Evolutionary conservation across 129 eudicot species (phyloP).

Genomic region (Chrysanthemum seticuspe): DNA sequence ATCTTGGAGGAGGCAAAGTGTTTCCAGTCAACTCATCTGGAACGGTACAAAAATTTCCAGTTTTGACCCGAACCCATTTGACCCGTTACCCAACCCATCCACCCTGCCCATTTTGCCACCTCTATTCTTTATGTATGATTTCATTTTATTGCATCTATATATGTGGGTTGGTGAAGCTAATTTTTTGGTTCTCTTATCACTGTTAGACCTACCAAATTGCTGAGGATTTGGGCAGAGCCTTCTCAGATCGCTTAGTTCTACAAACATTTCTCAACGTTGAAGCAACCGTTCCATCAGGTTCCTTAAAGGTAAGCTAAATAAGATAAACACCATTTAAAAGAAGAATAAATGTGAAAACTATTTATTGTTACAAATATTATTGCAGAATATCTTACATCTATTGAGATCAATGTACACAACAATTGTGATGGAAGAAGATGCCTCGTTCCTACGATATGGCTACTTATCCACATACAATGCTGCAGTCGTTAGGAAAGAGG

Average conservation of each 20-base stretch:
- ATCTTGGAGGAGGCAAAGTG: background rate
- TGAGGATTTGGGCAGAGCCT: slow-evolving; percentile 96
- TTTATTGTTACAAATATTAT: background rate
- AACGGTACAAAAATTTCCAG: background rate
- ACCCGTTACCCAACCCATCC: background rate
- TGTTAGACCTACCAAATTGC: slow-evolving; percentile 82
- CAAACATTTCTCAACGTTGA: slow-evolving; percentile 72
- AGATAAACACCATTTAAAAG: background rate
- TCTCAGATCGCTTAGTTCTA: slow-evolving; percentile 62
- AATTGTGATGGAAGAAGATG: slow-evolving; percentile 81
- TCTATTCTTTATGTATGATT: background rate
- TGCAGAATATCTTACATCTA: slow-evolving; percentile 67
- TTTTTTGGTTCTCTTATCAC: background rate
- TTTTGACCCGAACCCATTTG: background rate
- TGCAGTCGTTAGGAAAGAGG: slow-evolving; percentile 79
- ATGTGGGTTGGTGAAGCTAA: background rate
- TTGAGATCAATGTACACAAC: slow-evolving; percentile 70
- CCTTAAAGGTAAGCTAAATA: slow-evolving; percentile 58
- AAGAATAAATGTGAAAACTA: background rate
- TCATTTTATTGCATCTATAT: background rate
- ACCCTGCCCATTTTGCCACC: background rate
- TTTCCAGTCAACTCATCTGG: background rate
- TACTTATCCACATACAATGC: slow-evolving; percentile 65
- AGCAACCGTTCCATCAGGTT: slow-evolving; percentile 49
- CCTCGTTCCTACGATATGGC: slow-evolving; percentile 88